phyloP scores from a whole-genome alignment of 768 basidiomycete genomes.

The Termitomyces sp. region DNA sequence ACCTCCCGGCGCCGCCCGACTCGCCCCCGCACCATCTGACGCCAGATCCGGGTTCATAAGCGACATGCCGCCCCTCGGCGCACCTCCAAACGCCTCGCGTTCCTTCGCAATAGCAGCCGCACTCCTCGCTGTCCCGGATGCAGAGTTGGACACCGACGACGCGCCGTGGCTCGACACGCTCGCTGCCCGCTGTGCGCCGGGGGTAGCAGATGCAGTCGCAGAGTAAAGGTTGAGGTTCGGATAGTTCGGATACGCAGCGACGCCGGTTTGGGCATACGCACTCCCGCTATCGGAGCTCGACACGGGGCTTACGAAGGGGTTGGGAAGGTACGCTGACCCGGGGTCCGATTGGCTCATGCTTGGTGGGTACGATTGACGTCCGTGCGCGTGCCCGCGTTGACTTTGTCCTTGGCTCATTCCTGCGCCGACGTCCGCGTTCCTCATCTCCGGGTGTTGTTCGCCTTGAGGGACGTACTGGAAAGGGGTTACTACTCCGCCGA shows the following conservation, averaged over 20 bases:
- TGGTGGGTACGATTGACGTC: not conserved
- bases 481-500: slow-evolving; percentile 28
- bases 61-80: not conserved
- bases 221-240: not conserved
- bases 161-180: not conserved
- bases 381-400: not conserved
- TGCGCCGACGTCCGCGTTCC: not conserved
- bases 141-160: not conserved
- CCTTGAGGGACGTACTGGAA: slow-evolving; percentile 15
- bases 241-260: not conserved
- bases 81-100: not conserved
- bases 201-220: not conserved
- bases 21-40: not conserved
- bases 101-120: not conserved
- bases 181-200: not conserved
- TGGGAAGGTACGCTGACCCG: not conserved
- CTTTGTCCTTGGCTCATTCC: not conserved
- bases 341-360: not conserved
- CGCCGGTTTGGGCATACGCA: not conserved
- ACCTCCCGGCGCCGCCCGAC: not conserved
- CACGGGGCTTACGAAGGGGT: not conserved
- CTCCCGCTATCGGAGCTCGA: slow-evolving; percentile 1
- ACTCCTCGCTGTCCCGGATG: not conserved
- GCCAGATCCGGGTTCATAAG: slow-evolving; percentile 6
- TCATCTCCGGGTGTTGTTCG: not conserved